Evolutionary conservation across 257 asterid genomes (phyloP).

Genomic region (Ilex asprella): DNA sequence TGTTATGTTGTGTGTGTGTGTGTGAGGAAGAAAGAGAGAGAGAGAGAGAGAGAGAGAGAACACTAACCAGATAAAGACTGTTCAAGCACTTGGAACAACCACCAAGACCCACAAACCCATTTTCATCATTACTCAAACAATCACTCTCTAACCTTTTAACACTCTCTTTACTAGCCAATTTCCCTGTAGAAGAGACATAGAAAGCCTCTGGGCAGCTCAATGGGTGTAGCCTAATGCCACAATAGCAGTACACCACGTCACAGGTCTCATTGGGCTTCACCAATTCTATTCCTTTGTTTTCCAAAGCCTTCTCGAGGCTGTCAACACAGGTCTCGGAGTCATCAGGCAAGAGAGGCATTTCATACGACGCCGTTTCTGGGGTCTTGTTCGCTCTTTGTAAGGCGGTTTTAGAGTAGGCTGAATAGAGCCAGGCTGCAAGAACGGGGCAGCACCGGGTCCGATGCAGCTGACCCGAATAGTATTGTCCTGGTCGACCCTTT

Average conservation of each 20-base stretch:
- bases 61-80: conserved; percentile 45
- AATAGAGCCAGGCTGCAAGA: conserved; percentile 70
- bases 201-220: conserved; percentile 77
- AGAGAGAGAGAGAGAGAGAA: background rate
- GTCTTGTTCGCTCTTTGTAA: conserved; percentile 31
- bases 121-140: conserved; percentile 32
- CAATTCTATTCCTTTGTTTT: conserved; percentile 6
- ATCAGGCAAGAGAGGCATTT: conserved; percentile 35
- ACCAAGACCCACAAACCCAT: conserved; percentile 40
- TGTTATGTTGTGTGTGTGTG: too few species aligned
- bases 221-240: conserved; percentile 80
- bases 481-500: conserved; percentile 1
- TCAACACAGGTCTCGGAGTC: conserved; percentile 89
- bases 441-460: conserved; percentile 89
- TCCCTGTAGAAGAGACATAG: conserved; percentile 40
- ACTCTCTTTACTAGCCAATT: conserved; percentile 43
- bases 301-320: conserved; percentile 64
- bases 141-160: conserved; percentile 66
- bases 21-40: too few species aligned
- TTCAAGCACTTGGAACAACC: conserved; percentile 77
- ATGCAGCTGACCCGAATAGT: conserved; percentile 47
- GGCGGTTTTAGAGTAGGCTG: conserved; percentile 32
- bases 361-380: conserved; percentile 26
- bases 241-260: conserved; percentile 31
- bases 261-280: background rate